Evolutionary conservation across 176 grass and related monocot species (phyloP).

Genomic region (Cocos nucifera): DNA sequence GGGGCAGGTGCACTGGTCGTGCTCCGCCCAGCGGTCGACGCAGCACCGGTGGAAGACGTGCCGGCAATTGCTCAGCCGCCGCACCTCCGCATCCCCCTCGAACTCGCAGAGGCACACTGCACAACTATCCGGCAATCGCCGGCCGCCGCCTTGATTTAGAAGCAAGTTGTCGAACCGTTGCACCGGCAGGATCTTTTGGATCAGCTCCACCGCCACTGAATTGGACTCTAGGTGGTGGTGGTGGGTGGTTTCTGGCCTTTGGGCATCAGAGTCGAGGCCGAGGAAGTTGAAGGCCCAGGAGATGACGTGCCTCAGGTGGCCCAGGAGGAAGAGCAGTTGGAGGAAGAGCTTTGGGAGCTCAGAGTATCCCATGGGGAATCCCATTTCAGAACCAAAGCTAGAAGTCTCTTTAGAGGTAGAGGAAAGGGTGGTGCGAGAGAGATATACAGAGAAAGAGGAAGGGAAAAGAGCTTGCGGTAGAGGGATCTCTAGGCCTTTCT

Average conservation of each 20-base stretch:
- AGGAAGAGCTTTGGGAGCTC: slow-evolving; percentile 15
- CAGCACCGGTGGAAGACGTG: slow-evolving; percentile 5
- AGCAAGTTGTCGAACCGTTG: slow-evolving; percentile 1
- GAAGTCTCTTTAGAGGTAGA: too few relatives aligned
- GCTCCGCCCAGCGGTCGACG: slow-evolving; percentile 7
- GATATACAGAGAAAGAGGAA: too few relatives aligned
- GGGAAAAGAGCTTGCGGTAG: too few relatives aligned
- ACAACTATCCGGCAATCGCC: background rate
- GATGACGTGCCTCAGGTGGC: slow-evolving; percentile 11
- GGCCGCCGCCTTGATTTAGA: background rate
- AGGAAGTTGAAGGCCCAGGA: slow-evolving; percentile 3
- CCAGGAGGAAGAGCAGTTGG: slow-evolving; percentile 10
- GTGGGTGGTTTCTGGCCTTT: background rate
- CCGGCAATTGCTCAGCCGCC: background rate
- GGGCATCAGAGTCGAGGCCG: background rate
- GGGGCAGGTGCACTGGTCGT: background rate
- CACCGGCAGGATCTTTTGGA: slow-evolving; percentile 4
- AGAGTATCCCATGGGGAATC: slow-evolving; percentile 13
- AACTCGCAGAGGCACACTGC: slow-evolving; percentile 3
- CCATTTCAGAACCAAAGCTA: background rate
- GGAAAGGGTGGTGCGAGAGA: too few relatives aligned
- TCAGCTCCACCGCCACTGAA: background rate
- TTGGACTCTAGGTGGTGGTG: background rate
- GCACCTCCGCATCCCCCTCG: background rate
- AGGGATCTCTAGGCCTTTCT: too few relatives aligned